phyloP scores from a whole-genome alignment of 2,329 filamentous ascomycete genomes.

The Stagonosporopsis chrysanthemi region DNA sequence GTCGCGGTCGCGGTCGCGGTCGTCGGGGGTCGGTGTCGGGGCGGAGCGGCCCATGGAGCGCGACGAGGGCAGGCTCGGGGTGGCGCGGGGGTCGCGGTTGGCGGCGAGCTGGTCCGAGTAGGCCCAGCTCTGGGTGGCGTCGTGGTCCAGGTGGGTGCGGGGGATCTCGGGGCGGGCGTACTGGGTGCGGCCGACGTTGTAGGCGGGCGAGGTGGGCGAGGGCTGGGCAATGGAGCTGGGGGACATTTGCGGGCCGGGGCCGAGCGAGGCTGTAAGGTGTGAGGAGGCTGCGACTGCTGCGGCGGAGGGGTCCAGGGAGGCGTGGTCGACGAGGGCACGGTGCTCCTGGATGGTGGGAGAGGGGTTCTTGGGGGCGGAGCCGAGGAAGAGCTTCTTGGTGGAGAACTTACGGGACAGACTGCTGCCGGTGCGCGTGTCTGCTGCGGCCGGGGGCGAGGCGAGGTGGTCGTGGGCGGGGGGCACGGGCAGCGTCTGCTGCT shows the following conservation, averaged over 20 bases:
- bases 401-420: slow-evolving; percentile 61
- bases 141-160: slow-evolving; percentile 42
- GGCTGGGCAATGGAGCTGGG: slow-evolving; percentile 53
- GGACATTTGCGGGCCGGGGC: slow-evolving; percentile 50
- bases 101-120: slow-evolving; percentile 37
- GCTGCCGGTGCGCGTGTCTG: slow-evolving; percentile 51
- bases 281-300: slow-evolving; percentile 59
- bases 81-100: slow-evolving; percentile 44
- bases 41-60: slow-evolving; percentile 40
- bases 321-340: slow-evolving; percentile 51
- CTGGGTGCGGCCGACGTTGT: slow-evolving; percentile 45
- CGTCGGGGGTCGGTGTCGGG: slow-evolving; percentile 41
- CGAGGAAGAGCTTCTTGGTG: slow-evolving; percentile 61
- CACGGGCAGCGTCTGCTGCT: slow-evolving; percentile 83
- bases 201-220: slow-evolving; percentile 60
- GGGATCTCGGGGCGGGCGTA: slow-evolving; percentile 43
- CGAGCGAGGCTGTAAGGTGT: slow-evolving; percentile 60
- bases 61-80: slow-evolving; percentile 40
- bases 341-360: slow-evolving; percentile 59
- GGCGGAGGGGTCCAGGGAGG: slow-evolving; percentile 58
- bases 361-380: slow-evolving; percentile 58
- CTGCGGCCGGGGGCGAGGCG: slow-evolving; percentile 45
- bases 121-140: slow-evolving; percentile 39
- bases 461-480: slow-evolving; percentile 48
- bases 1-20: slow-evolving; percentile 43